Evolutionary conservation across 305 asterid species (phyloP), one percentile per base, ranked within the genome.

Genomic region (Fraxinus dipetala): DNA sequence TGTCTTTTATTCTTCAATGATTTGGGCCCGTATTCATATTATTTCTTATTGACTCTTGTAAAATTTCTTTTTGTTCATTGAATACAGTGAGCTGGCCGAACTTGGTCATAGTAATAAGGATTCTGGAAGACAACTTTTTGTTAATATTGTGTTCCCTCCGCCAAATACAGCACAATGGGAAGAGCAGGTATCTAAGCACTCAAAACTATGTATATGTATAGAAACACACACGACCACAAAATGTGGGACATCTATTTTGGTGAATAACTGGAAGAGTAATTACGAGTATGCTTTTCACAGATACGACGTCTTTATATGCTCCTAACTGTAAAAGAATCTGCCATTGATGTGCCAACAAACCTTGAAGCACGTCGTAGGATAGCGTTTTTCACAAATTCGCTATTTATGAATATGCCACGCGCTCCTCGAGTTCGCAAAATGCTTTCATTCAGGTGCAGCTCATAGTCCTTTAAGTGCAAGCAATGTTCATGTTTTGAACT

Each of bases 381-480:
- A 84, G 86, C 96, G 79, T 96, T 96, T 89, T 96, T 96, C 83
- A 89, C 99, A 54, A 96, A 95, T 85, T 96, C 99, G 79, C 91
- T 96, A 81, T 96, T 96, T 76, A 96, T 96, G 99, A 89, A 95
- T 83, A 96, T 96, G 97, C 99, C 99, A 72, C 93, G 91, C 40
- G 98, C 99, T 35, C 99, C 99, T 83, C 93, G 94, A 85, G 99
- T 95, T 83, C 98, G 96, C 81, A 96, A 96, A 92, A 96, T 96
- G 99, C 90, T 95, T 75, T 95, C 99, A 77, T 96, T 96, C 93
- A 93, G 98, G 99, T 96, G 84, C 77, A 76, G 16, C 86, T 73
- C 76, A 84, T 77, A 36, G 79, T 81, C 81, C 67, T 26, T 86
- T 28, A 30, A 70, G 38, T 78, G 75, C 70, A 72, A 69, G 78